phyloP scores from a whole-genome alignment of 1,284 basidiomycete genomes.

The Apiotrichum akiyoshidainum region DNA sequence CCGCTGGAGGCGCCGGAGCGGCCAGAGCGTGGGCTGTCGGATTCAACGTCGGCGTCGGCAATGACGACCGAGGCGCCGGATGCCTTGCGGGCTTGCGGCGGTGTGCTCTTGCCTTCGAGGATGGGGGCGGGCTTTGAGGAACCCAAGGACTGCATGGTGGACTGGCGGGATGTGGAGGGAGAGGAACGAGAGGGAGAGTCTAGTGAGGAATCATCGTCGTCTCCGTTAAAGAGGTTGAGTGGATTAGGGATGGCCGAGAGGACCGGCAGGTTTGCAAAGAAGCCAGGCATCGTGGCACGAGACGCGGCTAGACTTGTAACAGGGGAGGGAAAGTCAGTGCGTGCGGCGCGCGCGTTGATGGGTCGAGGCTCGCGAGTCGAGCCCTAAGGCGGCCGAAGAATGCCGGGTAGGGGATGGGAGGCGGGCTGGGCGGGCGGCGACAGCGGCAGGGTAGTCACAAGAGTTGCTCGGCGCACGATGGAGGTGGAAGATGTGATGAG shows the following conservation, averaged over 20 bases:
- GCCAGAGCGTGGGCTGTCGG: neutral
- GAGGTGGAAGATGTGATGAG: too few species aligned
- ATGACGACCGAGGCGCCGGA: constrained; percentile 6
- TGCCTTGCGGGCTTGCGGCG: constrained; percentile 1
- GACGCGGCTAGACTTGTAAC: neutral
- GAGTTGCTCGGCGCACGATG: too few species aligned
- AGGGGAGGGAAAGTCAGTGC: too few species aligned
- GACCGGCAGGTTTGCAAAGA: constrained; percentile 32
- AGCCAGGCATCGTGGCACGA: constrained; percentile 26
- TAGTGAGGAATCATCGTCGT: neutral
- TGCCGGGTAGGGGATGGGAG: too few species aligned
- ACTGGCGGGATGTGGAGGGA: neutral
- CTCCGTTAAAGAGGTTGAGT: constrained; percentile 28
- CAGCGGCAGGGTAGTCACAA: too few species aligned
- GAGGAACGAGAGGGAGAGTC: neutral
- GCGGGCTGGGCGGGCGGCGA: too few species aligned
- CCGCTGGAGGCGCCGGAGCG: neutral
- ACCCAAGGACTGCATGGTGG: neutral
- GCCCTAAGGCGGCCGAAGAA: neutral
- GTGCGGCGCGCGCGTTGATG: too few species aligned
- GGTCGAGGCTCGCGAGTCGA: neutral
- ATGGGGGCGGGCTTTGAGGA: constrained; percentile 6
- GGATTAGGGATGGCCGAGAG: constrained; percentile 32
- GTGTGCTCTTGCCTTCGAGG: neutral
- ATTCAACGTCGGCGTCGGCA: constrained; percentile 5